phyloP scores from a whole-genome alignment of 1,284 basidiomycete genomes.

The Xerocomus minutiporus region DNA sequence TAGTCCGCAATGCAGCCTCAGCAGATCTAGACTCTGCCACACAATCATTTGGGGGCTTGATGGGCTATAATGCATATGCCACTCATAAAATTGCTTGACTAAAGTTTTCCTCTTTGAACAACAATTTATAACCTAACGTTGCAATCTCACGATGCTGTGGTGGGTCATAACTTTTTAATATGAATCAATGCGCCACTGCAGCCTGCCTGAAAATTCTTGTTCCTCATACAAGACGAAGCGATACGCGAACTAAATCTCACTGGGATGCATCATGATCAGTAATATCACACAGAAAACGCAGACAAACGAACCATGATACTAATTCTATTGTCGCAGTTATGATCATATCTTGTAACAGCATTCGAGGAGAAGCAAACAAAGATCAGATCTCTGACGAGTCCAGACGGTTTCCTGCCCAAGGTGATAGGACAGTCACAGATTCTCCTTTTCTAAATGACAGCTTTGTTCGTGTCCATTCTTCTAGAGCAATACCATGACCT shows the following conservation, averaged over 20 bases:
- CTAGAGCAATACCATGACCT: too few relatives aligned
- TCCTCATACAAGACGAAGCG: too few relatives aligned
- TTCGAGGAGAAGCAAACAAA: not conserved
- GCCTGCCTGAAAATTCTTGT: not conserved
- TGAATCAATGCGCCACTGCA: slow-evolving; percentile 28
- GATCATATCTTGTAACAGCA: not conserved
- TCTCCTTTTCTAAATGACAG: not conserved
- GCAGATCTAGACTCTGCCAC: slow-evolving; percentile 12
- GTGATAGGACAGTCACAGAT: not conserved
- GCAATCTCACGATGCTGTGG: slow-evolving; percentile 15
- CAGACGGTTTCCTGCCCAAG: too few relatives aligned
- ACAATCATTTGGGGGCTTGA: slow-evolving; percentile 32
- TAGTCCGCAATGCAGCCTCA: not conserved
- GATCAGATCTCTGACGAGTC: slow-evolving; percentile 1
- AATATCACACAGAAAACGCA: not conserved
- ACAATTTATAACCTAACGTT: not conserved
- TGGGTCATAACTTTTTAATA: slow-evolving; percentile 1
- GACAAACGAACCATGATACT: not conserved
- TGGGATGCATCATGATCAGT: too few relatives aligned
- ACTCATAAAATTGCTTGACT: slow-evolving; percentile 2
- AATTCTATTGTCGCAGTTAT: not conserved
- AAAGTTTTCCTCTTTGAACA: not conserved
- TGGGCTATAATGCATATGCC: slow-evolving; percentile 9
- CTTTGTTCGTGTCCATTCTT: not conserved
- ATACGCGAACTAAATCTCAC: too few relatives aligned